phyloP scores from a whole-genome alignment of 225 moss, liverwort and hornwort species.

The Sphagnum contortum region DNA sequence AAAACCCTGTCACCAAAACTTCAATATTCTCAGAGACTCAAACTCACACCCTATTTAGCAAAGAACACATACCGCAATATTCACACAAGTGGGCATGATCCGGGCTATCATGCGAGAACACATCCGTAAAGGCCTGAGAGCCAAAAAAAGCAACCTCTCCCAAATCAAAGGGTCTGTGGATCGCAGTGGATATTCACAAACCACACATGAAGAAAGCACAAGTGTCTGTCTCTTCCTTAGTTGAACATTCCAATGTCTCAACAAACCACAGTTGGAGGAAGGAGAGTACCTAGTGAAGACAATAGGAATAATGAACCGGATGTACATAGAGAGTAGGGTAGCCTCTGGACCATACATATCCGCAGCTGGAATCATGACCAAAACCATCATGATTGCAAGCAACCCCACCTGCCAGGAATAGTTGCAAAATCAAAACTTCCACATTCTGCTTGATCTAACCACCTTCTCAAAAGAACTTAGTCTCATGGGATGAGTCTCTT shows the following conservation, averaged over 20 bases:
- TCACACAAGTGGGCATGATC: slow-evolving; percentile 62
- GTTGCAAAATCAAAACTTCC: too few species aligned
- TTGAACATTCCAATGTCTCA: neutral
- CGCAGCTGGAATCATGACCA: slow-evolving; percentile 32
- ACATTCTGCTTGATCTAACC: too few species aligned
- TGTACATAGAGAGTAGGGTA: slow-evolving; percentile 68
- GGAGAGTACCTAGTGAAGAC: slow-evolving; percentile 67
- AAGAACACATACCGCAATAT: slow-evolving; percentile 38
- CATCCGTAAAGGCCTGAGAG: slow-evolving; percentile 60
- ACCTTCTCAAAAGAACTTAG: too few species aligned
- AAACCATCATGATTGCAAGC: slow-evolving; percentile 41
- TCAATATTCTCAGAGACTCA: too few species aligned
- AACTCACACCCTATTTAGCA: too few species aligned
- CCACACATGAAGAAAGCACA: too few species aligned
- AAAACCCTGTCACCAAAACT: too few species aligned
- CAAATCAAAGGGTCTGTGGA: too few species aligned
- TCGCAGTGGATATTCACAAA: too few species aligned
- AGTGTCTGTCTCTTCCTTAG: too few species aligned
- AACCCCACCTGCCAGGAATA: slow-evolving; percentile 47
- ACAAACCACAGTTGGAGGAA: neutral
- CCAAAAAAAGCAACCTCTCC: too few species aligned
- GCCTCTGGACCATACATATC: slow-evolving; percentile 37
- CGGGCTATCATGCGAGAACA: slow-evolving; percentile 73
- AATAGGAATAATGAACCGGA: slow-evolving; percentile 63
- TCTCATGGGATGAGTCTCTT: too few species aligned